Conservation (phyloP, 2,329 filamentous ascomycete genomes). For the Leptosphaerulina australis region DNA sequence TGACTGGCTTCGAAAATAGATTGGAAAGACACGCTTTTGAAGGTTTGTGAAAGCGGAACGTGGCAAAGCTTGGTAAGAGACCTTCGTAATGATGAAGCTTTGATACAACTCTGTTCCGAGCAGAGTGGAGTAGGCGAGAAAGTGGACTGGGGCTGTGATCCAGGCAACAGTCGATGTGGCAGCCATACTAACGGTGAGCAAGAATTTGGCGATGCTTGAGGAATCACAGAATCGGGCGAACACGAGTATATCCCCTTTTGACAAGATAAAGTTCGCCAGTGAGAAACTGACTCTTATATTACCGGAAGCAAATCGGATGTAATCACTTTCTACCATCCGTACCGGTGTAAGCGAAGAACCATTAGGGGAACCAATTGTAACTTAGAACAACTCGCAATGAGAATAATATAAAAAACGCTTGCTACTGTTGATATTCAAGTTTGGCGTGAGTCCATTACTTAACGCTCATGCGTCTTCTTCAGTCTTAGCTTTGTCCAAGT, state of each 20-base stretch:
- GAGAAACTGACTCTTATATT: no score
- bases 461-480: conserved; percentile 24
- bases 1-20: conserved; percentile 50
- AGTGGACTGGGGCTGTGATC: conserved; percentile 41
- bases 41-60: conserved; percentile 48
- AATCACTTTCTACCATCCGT: neutral
- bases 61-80: conserved; percentile 46
- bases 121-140: conserved; percentile 50
- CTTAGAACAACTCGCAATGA: no score
- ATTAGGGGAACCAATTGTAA: no score
- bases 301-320: conserved; percentile 1
- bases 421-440: neutral
- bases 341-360: neutral
- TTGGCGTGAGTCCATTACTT: neutral
- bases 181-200: conserved; percentile 3
- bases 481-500: conserved; percentile 23
- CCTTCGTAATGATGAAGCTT: conserved; percentile 51
- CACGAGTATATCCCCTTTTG: neutral
- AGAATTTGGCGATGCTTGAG: no score
- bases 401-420: no score
- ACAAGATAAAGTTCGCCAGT: conserved; percentile 1
- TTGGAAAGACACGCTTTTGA: conserved; percentile 50
- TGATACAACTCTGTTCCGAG: conserved; percentile 51
- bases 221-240: neutral
- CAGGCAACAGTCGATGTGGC: conserved; percentile 1